phyloP scores from a whole-genome alignment of 441 rosid genomes.

The Raphanus hybrid region DNA sequence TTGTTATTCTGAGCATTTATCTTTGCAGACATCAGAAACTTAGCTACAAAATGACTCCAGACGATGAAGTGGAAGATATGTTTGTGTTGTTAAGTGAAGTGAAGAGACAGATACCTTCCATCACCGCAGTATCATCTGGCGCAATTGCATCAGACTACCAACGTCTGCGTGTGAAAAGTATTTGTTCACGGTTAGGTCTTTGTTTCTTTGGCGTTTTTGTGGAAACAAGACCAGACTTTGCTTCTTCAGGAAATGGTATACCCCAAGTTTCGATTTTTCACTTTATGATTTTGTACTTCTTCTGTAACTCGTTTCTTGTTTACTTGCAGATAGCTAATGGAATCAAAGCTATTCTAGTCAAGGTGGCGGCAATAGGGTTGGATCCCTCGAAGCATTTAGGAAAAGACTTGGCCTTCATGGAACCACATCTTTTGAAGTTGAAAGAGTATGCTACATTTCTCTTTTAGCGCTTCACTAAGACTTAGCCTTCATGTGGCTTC shows the following conservation, averaged over 20 bases:
- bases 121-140: constrained; percentile 89
- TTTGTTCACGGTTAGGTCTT: constrained; percentile 17
- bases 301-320: constrained; percentile 12
- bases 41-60: constrained; percentile 69
- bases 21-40: constrained; percentile 69
- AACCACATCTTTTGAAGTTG: constrained; percentile 72
- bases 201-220: no score
- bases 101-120: constrained; percentile 78
- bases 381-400: constrained; percentile 90
- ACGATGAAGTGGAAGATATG: constrained; percentile 99
- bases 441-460: constrained; percentile 59
- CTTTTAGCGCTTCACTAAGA: constrained; percentile 10
- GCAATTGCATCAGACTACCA: constrained; percentile 98
- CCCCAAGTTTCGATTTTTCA: not conserved
- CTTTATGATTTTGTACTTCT: constrained; percentile 17
- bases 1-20: not conserved
- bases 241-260: no score
- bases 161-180: constrained; percentile 89
- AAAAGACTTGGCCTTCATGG: constrained; percentile 74
- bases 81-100: constrained; percentile 80
- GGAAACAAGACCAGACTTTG: no score
- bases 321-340: constrained; percentile 64
- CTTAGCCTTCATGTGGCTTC: not conserved
- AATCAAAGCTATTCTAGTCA: constrained; percentile 77
- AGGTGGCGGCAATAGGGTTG: constrained; percentile 96